These are phyloP conservation scores for Cicer cuneatum DNA, from an alignment of 306 rosid species.

Conservation along the genomic window DNA sequence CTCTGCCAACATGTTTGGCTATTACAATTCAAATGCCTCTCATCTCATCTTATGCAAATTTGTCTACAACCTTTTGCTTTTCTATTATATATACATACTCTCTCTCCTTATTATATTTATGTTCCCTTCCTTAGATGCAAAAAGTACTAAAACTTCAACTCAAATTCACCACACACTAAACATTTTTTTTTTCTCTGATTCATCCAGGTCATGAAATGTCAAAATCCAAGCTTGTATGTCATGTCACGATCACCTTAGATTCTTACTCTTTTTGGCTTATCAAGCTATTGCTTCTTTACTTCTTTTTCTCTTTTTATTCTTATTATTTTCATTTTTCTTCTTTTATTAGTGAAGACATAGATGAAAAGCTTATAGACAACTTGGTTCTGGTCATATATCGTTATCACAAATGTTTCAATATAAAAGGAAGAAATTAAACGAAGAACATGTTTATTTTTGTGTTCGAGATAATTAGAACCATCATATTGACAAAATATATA, in stretches of 20 bases:
- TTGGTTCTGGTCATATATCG: neutral
- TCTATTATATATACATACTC: neutral
- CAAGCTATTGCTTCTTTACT: constrained; percentile 32
- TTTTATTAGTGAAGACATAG: constrained; percentile 33
- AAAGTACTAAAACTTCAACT: constrained; percentile 19
- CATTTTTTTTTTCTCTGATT: constrained; percentile 14
- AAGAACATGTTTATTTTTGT: too few relatives aligned
- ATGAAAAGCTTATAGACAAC: constrained; percentile 8
- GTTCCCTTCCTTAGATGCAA: constrained; percentile 43
- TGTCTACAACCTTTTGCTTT: constrained; percentile 9
- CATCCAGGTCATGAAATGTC: constrained; percentile 55
- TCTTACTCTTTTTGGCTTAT: constrained; percentile 47
- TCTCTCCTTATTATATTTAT: constrained; percentile 43
- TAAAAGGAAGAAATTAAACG: too few relatives aligned
- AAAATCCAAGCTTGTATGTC: constrained; percentile 64
- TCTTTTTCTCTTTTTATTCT: constrained; percentile 5
- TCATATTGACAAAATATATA: too few relatives aligned
- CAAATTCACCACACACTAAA: neutral
- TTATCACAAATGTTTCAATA: too few relatives aligned
- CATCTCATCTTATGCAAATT: constrained; percentile 35
- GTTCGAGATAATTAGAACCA: too few relatives aligned
- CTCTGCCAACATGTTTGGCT: constrained; percentile 40
- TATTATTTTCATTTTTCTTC: constrained; percentile 25
- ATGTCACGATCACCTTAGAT: constrained; percentile 63
- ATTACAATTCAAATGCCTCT: constrained; percentile 24